These are phyloP conservation scores for Aureobasidium zeae DNA, from an alignment of 2,329 filamentous ascomycete species.

Conservation along the genomic window DNA sequence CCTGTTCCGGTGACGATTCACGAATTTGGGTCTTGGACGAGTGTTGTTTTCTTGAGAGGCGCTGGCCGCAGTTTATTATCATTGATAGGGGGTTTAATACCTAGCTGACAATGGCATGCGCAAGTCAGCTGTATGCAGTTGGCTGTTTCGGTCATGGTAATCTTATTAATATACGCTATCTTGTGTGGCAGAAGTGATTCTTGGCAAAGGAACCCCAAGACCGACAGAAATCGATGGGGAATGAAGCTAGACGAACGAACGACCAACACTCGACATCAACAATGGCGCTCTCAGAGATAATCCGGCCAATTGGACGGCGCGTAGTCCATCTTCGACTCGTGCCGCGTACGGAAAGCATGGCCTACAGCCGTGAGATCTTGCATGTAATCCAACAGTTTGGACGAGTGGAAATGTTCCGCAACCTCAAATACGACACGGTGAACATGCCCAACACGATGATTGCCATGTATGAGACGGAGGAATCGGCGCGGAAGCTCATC, in stretches of 20 bases:
- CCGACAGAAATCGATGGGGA: no score
- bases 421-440: constrained; percentile 39
- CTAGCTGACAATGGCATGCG: not conserved
- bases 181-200: no score
- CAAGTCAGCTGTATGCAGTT: not conserved
- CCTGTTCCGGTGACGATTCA: constrained; percentile 3
- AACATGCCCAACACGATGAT: constrained; percentile 36
- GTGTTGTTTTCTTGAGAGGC: no score
- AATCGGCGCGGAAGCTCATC: constrained; percentile 34
- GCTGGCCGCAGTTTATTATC: not conserved
- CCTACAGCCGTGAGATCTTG: constrained; percentile 42
- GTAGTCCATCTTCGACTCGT: constrained; percentile 40
- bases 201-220: no score
- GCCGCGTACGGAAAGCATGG: constrained; percentile 39
- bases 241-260: no score
- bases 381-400: constrained; percentile 40
- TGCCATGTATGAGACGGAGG: constrained; percentile 37
- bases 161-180: no score
- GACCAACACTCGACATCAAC: no score
- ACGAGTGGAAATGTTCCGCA: constrained; percentile 40
- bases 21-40: no score
- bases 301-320: constrained; percentile 30
- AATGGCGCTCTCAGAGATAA: constrained; percentile 14
- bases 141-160: no score
- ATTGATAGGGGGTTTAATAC: constrained; percentile 1